Evolutionary conservation across 129 eudicot species (phyloP), one percentile per base, ranked within the genome.

Genomic region (Solidago caesia): DNA sequence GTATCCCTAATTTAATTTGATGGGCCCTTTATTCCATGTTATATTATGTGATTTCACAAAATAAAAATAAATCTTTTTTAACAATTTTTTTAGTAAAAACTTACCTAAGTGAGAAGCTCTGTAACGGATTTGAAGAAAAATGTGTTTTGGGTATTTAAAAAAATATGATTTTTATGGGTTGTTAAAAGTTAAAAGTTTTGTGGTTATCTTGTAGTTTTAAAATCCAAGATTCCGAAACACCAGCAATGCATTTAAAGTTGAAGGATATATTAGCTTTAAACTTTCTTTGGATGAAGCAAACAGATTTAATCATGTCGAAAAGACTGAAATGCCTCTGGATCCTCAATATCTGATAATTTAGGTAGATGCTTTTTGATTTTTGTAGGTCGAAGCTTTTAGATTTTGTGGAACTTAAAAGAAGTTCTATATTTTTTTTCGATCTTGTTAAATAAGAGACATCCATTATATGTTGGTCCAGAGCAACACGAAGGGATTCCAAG

Each of bases 401-500:
- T 84, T 91, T 91, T 77, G 99, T 94, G 21, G 97, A 91, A 51
- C 97, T 91, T 48, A 91, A 89, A 70, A 85, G 79, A 8, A 95
- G 97, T 74, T 95, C 99, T 0, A 80, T 95, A 66, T 95, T 97
- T 2, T 95, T 95, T 84, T 95, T 95, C 59, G 94, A 91, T 76
- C 73, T 95, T 64, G 92, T 91, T 59, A 89, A 95, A 62, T 92
- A 88, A 45, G 97, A 95, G 76, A 95, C 96, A 14, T 94, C 99
- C 44, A 73, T 91, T 77, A 91, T 97, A 0, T 91, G 99, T 9
- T 95, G 99, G 99, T 87, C 96, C 4, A 84, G 99, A 79, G 99
- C 97, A 73, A 87, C 92, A 82, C 89, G 94, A 65, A 87, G 96
- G 81, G 99, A 96, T 47, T 97, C 99, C 10, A 95, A 91, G 90